Conservation (phyloP, 2,329 filamentous ascomycete species). For the Epichloe brachyelytri region DNA sequence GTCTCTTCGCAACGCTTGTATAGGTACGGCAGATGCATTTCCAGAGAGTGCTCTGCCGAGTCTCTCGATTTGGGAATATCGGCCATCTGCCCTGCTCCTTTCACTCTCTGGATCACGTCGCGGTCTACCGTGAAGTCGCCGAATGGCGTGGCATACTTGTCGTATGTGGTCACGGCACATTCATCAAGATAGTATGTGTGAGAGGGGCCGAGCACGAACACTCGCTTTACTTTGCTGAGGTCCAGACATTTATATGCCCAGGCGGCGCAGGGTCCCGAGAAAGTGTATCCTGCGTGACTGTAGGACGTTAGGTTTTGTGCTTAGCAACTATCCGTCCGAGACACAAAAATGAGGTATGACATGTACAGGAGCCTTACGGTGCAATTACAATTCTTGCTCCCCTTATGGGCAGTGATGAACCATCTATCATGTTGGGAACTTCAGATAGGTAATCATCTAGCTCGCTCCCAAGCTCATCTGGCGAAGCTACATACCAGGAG, state of each 20-base stretch:
- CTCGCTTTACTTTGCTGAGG: conserved; percentile 65
- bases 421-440: conserved; percentile 55
- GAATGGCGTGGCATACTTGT: conserved; percentile 59
- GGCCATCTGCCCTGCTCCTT: conserved; percentile 19
- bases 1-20: conserved; percentile 56
- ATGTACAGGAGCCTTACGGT: conserved; percentile 52
- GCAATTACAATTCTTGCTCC: conserved; percentile 80
- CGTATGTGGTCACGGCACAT: conserved; percentile 63
- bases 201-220: conserved; percentile 88
- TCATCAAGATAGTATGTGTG: conserved; percentile 73
- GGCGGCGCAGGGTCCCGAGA: conserved; percentile 82
- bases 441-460: conserved; percentile 62
- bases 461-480: conserved; percentile 46
- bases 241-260: conserved; percentile 91
- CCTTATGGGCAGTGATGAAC: conserved; percentile 47
- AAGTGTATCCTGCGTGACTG: conserved; percentile 87
- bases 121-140: conserved; percentile 56
- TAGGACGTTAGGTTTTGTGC: background rate
- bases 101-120: conserved; percentile 36
- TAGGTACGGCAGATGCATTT: conserved; percentile 94
- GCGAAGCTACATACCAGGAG: conserved; percentile 67
- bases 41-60: conserved; percentile 78
- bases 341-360: background rate
- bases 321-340: too few relatives aligned
- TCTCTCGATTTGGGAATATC: conserved; percentile 56